Percentiles rank a stretch among this genome's conserved stretches.
These are phyloP conservation scores for Daldinia grandis DNA, from an alignment of 495 filamentous ascomycete species.

Conservation along the genomic window DNA sequence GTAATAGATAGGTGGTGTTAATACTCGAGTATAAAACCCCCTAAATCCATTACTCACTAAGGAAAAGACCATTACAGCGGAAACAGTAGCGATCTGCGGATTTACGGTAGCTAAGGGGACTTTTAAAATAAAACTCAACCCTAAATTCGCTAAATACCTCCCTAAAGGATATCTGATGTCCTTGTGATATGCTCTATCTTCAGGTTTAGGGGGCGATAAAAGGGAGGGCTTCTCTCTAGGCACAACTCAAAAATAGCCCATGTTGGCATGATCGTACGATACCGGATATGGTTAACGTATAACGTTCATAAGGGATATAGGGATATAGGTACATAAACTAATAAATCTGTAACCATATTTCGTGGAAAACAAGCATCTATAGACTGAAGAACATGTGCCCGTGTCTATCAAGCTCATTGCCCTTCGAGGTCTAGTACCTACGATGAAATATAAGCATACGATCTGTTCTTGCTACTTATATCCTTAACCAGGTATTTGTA, in stretches of 20 bases:
- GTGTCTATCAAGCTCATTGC: background rate
- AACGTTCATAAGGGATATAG: slow-evolving; percentile 1
- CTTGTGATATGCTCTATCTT: background rate
- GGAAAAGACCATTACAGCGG: background rate
- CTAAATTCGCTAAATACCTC: background rate
- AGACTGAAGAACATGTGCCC: background rate
- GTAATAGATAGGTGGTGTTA: background rate
- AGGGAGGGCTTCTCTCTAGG: slow-evolving; percentile 9
- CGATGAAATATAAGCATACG: background rate
- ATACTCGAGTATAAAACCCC: background rate
- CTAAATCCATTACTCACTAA: background rate
- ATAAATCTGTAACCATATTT: background rate
- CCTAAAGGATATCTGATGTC: background rate
- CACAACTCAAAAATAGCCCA: slow-evolving; percentile 7
- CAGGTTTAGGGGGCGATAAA: background rate
- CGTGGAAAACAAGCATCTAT: background rate
- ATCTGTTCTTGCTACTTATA: background rate
- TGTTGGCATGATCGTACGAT: slow-evolving; percentile 33
- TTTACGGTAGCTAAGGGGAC: background rate
- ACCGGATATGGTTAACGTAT: background rate
- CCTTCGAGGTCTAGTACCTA: background rate
- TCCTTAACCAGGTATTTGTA: slow-evolving; percentile 31
- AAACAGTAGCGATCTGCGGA: slow-evolving; percentile 5
- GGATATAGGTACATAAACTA: too few relatives aligned
- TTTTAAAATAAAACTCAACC: background rate